Base-by-base conservation (phyloP, 1,284 basidiomycete species). In the Pseudozyma flocculosa region DNA sequence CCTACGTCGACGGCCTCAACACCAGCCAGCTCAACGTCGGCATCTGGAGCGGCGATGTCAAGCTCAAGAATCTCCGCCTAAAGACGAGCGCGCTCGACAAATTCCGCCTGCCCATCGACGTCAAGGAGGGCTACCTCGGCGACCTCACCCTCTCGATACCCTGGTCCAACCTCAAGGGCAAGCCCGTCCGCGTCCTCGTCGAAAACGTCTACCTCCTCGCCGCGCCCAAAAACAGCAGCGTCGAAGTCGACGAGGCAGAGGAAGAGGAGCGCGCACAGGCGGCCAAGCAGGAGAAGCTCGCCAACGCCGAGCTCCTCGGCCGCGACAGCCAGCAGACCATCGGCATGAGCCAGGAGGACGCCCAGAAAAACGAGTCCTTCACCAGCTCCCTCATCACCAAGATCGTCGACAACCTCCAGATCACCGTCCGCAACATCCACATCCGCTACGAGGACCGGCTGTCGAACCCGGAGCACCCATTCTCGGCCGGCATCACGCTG, bases 1-100 rank as follows among this genome's bases (percentile, higher is more conserved):
- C 91, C 1, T 97, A 98, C 83, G 89, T 98, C 62, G 92, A 95
- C 81, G 95, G 96, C 72, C 82, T 99, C 78, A 92, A 97, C 79
- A 86, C 92, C 70, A 88, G 89, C 73, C 91, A 95, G 80, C 87
- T 98, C 44, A 93, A 92, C 73, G 88, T 95, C 81, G 93, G 92
- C 26, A 90, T 98, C 66, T 90, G 87, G 72, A 88, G 90, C 83
- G 94, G 93, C 85, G 87, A 91, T 79, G 81, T 95, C 50, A 89
- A 88, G 29, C 82, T 96, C 43, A 84, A 85, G 42, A 76, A 75
- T 69, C 80, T 98, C 43, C 87, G 87, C 44, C 83, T 99, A 68
- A 98, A 96, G 82, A 93, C 88, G 79, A 89, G 89, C 40, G 92
- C 91, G 1, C 82, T 99, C 53, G 95, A 99, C 80, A 93, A 96